These are phyloP conservation scores for Begonia loranthoides DNA, from an alignment of 306 rosid genomes.

Conservation along the genomic window DNA sequence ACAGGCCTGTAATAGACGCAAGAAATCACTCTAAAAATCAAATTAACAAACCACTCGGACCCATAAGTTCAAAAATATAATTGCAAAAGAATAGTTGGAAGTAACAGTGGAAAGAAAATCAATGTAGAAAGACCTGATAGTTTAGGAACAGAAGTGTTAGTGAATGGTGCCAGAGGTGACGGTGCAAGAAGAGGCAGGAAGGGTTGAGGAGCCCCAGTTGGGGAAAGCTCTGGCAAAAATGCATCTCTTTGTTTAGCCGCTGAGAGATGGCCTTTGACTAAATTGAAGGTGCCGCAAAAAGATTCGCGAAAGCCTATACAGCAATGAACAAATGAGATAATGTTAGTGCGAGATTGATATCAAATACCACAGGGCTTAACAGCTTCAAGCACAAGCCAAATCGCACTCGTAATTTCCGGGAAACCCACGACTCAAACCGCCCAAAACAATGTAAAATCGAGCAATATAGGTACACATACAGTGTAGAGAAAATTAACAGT, in stretches of 20 bases:
- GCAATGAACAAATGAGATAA: constrained; percentile 8
- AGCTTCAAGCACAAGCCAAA: not conserved
- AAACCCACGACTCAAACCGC: not conserved
- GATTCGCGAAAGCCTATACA: constrained; percentile 36
- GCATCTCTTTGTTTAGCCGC: constrained; percentile 23
- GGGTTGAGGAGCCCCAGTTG: constrained; percentile 63
- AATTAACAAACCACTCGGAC: too few relatives aligned
- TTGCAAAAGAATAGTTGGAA: too few relatives aligned
- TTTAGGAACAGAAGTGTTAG: constrained; percentile 59
- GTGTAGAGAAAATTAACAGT: not conserved
- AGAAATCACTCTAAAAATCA: not conserved
- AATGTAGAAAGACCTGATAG: constrained; percentile 52
- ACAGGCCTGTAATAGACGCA: constrained; percentile 40
- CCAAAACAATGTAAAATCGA: not conserved
- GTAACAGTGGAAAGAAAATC: not conserved
- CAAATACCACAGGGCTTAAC: too few relatives aligned
- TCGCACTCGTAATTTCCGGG: not conserved
- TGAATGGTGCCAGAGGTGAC: constrained; percentile 72
- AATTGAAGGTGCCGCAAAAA: constrained; percentile 22
- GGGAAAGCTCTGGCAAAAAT: constrained; percentile 48
- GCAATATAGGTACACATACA: not conserved
- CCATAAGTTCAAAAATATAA: too few relatives aligned
- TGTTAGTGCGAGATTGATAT: too few relatives aligned
- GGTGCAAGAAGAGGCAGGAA: constrained; percentile 92
- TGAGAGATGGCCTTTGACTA: constrained; percentile 15